These are phyloP conservation scores for Salvia sclarea DNA, from an alignment of 305 asterid genomes.

Conservation along the genomic window DNA sequence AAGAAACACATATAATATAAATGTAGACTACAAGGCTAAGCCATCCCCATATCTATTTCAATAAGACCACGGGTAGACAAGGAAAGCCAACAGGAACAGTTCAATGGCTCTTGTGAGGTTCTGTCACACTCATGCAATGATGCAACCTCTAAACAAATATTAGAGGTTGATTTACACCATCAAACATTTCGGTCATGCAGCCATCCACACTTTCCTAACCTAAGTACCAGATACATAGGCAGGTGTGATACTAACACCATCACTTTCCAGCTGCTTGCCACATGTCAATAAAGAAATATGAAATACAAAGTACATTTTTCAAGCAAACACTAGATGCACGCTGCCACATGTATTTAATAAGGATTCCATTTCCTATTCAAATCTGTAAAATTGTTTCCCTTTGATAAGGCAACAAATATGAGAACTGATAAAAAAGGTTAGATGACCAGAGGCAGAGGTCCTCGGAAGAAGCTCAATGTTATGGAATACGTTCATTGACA, in stretches of 20 bases:
- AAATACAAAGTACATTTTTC: background rate
- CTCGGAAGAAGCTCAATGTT: background rate
- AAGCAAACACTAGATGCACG: slow-evolving; percentile 1
- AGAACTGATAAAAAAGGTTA: background rate
- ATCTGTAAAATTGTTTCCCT: background rate
- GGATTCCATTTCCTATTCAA: slow-evolving; percentile 1
- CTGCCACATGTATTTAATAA: background rate
- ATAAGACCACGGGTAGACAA: background rate
- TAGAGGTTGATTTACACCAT: background rate
- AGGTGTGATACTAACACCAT: too few relatives aligned
- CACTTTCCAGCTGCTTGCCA: slow-evolving; percentile 1
- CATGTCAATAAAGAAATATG: background rate
- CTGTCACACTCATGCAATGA: background rate
- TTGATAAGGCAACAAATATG: background rate
- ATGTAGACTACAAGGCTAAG: background rate
- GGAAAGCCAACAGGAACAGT: background rate
- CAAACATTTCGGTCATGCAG: background rate
- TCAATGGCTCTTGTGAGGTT: background rate
- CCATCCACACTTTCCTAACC: background rate
- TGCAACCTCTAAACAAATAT: background rate
- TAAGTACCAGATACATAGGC: background rate
- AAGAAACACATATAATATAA: background rate
- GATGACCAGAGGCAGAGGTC: background rate
- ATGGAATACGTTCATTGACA: background rate
- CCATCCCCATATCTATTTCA: background rate